Percentiles rank a stretch among this genome's conserved stretches.
These are phyloP conservation scores for Zarea fungicola DNA, from an alignment of 2,329 filamentous ascomycete genomes.

Conservation along the genomic window DNA sequence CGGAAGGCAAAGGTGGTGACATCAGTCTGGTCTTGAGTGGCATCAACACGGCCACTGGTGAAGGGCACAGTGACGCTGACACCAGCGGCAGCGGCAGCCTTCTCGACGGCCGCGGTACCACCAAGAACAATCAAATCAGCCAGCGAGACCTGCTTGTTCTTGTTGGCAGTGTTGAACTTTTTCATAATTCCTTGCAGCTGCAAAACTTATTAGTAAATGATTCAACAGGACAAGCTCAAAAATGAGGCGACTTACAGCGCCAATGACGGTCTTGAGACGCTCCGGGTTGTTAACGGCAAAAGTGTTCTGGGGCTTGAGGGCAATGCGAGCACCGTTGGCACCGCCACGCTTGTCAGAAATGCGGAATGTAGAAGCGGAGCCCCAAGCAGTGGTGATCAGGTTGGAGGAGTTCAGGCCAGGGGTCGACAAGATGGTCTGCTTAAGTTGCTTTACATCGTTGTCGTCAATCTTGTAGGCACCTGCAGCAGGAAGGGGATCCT, in stretches of 20 bases:
- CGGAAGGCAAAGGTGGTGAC: conserved; percentile 54
- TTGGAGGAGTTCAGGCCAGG: conserved; percentile 55
- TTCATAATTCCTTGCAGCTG: conserved; percentile 6
- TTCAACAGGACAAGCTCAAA: no score
- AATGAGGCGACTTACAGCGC: conserved; percentile 58
- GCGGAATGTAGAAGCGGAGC: conserved; percentile 66
- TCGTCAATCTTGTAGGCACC: conserved; percentile 54
- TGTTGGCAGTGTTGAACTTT: conserved; percentile 35
- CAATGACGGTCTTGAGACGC: conserved; percentile 57
- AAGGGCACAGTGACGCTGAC: conserved; percentile 60
- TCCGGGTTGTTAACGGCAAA: conserved; percentile 72
- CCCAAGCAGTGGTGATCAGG: conserved; percentile 63
- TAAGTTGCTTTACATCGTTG: conserved; percentile 57
- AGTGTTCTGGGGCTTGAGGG: conserved; percentile 63
- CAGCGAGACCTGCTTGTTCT: conserved; percentile 66
- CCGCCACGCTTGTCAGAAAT: conserved; percentile 76
- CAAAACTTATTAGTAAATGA: background rate
- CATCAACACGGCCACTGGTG: conserved; percentile 66
- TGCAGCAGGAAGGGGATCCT: conserved; percentile 62
- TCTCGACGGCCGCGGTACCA: conserved; percentile 66
- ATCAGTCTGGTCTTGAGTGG: conserved; percentile 68
- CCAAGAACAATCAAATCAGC: conserved; percentile 73
- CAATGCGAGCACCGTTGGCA: conserved; percentile 74
- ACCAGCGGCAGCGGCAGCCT: conserved; percentile 52
- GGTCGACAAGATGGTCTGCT: conserved; percentile 57